Base-by-base conservation (phyloP, 2,329 filamentous ascomycete genomes). In the Fusarium armeniacum region DNA sequence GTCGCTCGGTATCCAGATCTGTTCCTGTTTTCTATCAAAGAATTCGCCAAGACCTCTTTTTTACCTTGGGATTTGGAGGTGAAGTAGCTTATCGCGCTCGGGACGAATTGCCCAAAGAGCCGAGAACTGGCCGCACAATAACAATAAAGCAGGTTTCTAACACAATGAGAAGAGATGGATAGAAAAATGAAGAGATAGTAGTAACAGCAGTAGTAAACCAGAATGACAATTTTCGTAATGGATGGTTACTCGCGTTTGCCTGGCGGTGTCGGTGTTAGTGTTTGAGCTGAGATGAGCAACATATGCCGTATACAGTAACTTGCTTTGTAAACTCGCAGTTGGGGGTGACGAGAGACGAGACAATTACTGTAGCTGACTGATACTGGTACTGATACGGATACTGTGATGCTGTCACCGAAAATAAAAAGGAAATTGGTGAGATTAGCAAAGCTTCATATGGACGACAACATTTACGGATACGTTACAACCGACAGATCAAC, bases 391-490 rank as follows among this genome's bases (percentile, higher is more conserved):
- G 24, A 40, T 40, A 38, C 49, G n/a, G 46, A n/a, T 32, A 15
- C 46, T n/a, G 35, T 36, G 46, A n/a, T 32, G 13, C 46, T 15
- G 49, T 40, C 49, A 62, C 33, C 32, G 41, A n/a, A 52, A 41
- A 35, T 50, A 20, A 32, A 58, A 62, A 45, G 47, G 54, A 47
- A 60, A 44, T 53, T 40, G 28, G 65, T 69, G 65, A 65, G 65
- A 69, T 69, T 56, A 65, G 65, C 65, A 65, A 22, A 40, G 33
- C 54, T 69, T 65, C 59, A 63, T 63, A 58, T 57, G 64, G 62
- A 28, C 49, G 45, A 32, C 51, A 67, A 24, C n/a, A 50, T 62
- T 45, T 40, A 52, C 41, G 32, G 44, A 55, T 46, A 68, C 53
- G 58, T 68, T 62, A 58, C 38, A 58, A 58, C 40, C 38, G 33